Conservation (phyloP, 2,329 filamentous ascomycete genomes). For the Xylariaceae sp. region DNA sequence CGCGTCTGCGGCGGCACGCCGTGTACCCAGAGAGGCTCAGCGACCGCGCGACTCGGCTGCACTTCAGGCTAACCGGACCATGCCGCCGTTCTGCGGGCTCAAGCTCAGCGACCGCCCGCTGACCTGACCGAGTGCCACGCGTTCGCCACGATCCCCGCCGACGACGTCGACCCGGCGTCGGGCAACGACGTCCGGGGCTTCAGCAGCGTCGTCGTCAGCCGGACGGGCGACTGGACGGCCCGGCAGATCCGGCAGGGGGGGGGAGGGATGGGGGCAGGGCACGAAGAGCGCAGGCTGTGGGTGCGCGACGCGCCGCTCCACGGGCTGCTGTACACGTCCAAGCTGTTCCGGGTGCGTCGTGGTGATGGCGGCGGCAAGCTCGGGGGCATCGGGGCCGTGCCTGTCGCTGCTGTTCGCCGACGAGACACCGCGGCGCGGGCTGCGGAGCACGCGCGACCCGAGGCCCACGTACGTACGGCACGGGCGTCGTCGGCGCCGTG, state of each 20-base stretch:
- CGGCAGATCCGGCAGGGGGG: slow-evolving; percentile 50
- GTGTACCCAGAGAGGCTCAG: slow-evolving; percentile 64
- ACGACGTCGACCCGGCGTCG: slow-evolving; percentile 35
- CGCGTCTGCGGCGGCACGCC: slow-evolving; percentile 58
- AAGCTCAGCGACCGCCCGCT: slow-evolving; percentile 58
- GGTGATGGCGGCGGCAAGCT: slow-evolving; percentile 64
- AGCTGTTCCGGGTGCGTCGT: slow-evolving; percentile 58
- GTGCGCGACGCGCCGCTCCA: slow-evolving; percentile 60
- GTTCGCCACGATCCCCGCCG: slow-evolving; percentile 69
- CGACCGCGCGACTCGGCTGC: slow-evolving; percentile 62
- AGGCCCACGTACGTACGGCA: slow-evolving; percentile 57
- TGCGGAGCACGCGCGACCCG: slow-evolving; percentile 62
- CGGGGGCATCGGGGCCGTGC: slow-evolving; percentile 65
- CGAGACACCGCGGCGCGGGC: slow-evolving; percentile 47
- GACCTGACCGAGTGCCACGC: slow-evolving; percentile 64
- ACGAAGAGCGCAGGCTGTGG: slow-evolving; percentile 53
- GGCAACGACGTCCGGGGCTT: slow-evolving; percentile 47
- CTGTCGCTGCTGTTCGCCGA: slow-evolving; percentile 52
- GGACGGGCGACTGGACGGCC: slow-evolving; percentile 71
- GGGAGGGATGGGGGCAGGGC: slow-evolving; percentile 22
- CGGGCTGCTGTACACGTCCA: slow-evolving; percentile 61
- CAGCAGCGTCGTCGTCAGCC: slow-evolving; percentile 64
- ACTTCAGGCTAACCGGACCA: slow-evolving; percentile 58
- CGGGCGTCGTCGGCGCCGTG: slow-evolving; percentile 47
- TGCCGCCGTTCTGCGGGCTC: slow-evolving; percentile 48